Base-by-base conservation (phyloP, 768 basidiomycete species). In the Hortiboletus campestris region DNA sequence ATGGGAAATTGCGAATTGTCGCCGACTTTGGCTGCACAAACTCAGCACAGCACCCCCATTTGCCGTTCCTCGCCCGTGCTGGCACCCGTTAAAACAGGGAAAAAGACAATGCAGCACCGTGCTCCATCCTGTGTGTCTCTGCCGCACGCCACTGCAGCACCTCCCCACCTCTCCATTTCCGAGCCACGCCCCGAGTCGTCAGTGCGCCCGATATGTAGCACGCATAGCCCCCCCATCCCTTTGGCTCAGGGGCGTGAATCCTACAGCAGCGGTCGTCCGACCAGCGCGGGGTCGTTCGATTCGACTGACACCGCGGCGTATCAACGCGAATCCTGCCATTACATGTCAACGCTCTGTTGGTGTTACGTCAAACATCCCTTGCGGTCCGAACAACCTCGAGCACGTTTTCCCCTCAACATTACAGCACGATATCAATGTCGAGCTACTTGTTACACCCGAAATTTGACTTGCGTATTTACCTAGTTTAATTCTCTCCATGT, bases 1-100 rank as follows among this genome's bases (percentile, higher is more conserved):
- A 74, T 75, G 74, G 70, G 72, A 75, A 75, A 57, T 57, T 58
- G n/a, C 25, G 41, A 61, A 60, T 44, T 46, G 56, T 36, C 47
- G 51, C 46, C 59, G 59, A 55, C 59, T 69, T 59, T 52, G 50
- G 57, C 45, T 56, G 48, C 47, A 49, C 53, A 67, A 70, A 70
- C 69, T 67, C 63, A 67, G 67, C 68, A 71, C 68, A 68, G 53
- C 38, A 16, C 36, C 13, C 14, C 67, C 62, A 43, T 60, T 63
- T 67, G 64, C 67, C 64, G 56, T 44, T 50, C 40, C 51, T 48
- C 36, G 19, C 11, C 25, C 43, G 43, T 28, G 28, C 25, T 43
- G 43, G 25, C 16, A 44, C 35, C 17, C 17, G 36, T 38, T n/a
- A 41, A 1, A 48, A 48, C 20, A 3, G 29, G 20, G 14, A 6